Conservation (phyloP, 2,329 filamentous ascomycete genomes). For the Ceratocystis lukuohia region DNA sequence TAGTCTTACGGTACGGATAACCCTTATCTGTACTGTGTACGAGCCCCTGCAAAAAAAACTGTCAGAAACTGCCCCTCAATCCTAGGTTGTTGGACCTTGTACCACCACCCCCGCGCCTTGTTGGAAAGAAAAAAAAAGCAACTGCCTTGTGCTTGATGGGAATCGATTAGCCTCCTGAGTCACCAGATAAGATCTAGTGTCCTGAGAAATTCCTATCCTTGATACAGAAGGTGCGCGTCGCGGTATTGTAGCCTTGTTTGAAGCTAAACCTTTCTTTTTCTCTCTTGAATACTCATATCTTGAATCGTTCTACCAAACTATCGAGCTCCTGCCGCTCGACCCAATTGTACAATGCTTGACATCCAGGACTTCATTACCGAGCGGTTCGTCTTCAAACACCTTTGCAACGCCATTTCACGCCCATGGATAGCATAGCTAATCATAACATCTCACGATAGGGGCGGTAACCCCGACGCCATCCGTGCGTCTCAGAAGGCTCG, state of each 20-base stretch:
- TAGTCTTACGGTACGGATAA: background rate
- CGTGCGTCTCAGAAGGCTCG: slow-evolving; percentile 80
- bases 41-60: background rate
- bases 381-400: slow-evolving; percentile 26
- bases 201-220: background rate
- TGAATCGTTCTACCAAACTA: background rate
- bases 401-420: background rate
- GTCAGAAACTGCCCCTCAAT: background rate
- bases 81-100: background rate
- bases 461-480: slow-evolving; percentile 82
- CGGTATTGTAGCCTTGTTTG: background rate
- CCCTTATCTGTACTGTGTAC: background rate
- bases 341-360: slow-evolving; percentile 49
- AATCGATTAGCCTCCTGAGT: background rate
- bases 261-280: background rate
- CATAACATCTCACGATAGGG: slow-evolving; percentile 32
- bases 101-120: background rate
- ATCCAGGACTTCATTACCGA: slow-evolving; percentile 68
- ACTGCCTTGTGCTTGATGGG: background rate
- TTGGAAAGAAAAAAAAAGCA: background rate
- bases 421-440: background rate
- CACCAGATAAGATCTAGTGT: background rate
- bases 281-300: background rate
- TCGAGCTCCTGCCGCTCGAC: background rate
- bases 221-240: background rate